These are phyloP conservation scores for Tolypocladium guangdongense DNA, from an alignment of 2,329 filamentous ascomycete genomes.

Conservation along the genomic window DNA sequence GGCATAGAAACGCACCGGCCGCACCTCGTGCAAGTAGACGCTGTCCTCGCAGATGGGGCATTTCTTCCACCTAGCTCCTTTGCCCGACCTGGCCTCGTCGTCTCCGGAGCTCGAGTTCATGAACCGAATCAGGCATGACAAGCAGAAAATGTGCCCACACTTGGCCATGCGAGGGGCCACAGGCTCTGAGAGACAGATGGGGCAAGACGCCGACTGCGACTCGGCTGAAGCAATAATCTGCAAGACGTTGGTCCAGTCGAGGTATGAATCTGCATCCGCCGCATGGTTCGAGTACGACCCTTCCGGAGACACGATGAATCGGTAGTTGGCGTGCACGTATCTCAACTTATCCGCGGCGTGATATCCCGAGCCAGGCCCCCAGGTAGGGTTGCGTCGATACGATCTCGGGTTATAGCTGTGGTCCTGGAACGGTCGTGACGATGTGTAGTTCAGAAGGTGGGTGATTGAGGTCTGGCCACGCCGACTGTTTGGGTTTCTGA, in stretches of 20 bases:
- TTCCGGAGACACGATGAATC: slow-evolving; percentile 82
- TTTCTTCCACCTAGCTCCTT: slow-evolving; percentile 76
- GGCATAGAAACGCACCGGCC: slow-evolving; percentile 81
- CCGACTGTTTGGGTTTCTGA: slow-evolving; percentile 51
- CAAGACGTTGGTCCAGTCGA: slow-evolving; percentile 84
- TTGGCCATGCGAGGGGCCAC: slow-evolving; percentile 94
- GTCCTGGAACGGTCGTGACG: slow-evolving; percentile 60
- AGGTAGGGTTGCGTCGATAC: slow-evolving; percentile 62
- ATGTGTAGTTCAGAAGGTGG: slow-evolving; percentile 84
- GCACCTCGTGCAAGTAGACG: slow-evolving; percentile 82
- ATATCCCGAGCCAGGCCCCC: slow-evolving; percentile 80
- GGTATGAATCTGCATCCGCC: slow-evolving; percentile 73
- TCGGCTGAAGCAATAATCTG: slow-evolving; percentile 86
- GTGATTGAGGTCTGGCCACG: slow-evolving; percentile 96
- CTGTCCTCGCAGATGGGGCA: slow-evolving; percentile 93
- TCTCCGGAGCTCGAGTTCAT: slow-evolving; percentile 76
- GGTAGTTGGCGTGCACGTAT: slow-evolving; percentile 90
- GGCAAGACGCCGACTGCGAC: slow-evolving; percentile 81
- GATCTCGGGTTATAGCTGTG: slow-evolving; percentile 41
- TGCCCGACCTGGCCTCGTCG: slow-evolving; percentile 56
- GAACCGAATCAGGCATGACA: slow-evolving; percentile 86
- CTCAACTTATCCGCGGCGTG: slow-evolving; percentile 85
- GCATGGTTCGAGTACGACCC: slow-evolving; percentile 72
- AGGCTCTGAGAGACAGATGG: slow-evolving; percentile 87
- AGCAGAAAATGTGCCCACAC: slow-evolving; percentile 93